Evolutionary conservation across 495 filamentous ascomycete genomes (phyloP).

Genomic region (Penicillium diatomitis): DNA sequence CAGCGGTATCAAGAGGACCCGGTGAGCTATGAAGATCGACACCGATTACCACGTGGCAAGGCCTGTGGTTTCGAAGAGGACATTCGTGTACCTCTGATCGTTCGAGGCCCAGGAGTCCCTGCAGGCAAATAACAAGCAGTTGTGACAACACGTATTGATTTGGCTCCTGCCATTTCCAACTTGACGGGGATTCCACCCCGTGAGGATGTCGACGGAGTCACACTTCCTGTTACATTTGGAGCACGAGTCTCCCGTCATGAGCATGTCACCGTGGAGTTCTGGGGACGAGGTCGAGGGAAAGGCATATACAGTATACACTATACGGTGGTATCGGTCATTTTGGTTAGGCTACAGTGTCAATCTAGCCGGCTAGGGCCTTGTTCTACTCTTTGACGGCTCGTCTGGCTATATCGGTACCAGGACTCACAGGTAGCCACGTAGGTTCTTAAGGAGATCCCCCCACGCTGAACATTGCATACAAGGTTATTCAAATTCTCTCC

Average conservation of each 20-base stretch:
- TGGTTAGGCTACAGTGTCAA: too few species aligned
- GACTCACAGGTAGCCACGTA: slow-evolving; percentile 1
- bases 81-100: slow-evolving; percentile 57
- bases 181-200: slow-evolving; percentile 38
- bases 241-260: slow-evolving; percentile 38
- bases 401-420: too few species aligned
- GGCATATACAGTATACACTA: slow-evolving; percentile 27
- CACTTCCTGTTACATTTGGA: slow-evolving; percentile 40
- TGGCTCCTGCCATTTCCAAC: slow-evolving; percentile 57
- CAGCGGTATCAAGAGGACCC: slow-evolving; percentile 54
- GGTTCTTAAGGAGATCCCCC: slow-evolving; percentile 11
- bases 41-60: slow-evolving; percentile 64
- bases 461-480: slow-evolving; percentile 53
- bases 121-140: slow-evolving; percentile 35
- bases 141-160: slow-evolving; percentile 60
- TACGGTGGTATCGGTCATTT: too few species aligned
- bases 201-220: slow-evolving; percentile 50
- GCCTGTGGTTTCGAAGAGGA: slow-evolving; percentile 65
- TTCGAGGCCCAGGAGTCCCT: slow-evolving; percentile 51
- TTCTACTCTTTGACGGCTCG: too few species aligned
- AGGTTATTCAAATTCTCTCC: slow-evolving; percentile 48
- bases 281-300: slow-evolving; percentile 47
- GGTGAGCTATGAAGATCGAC: slow-evolving; percentile 53
- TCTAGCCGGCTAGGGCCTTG: too few species aligned
- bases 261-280: slow-evolving; percentile 59